phyloP scores from a whole-genome alignment of 139 green algal genomes.

The Nannochloris sp. region DNA sequence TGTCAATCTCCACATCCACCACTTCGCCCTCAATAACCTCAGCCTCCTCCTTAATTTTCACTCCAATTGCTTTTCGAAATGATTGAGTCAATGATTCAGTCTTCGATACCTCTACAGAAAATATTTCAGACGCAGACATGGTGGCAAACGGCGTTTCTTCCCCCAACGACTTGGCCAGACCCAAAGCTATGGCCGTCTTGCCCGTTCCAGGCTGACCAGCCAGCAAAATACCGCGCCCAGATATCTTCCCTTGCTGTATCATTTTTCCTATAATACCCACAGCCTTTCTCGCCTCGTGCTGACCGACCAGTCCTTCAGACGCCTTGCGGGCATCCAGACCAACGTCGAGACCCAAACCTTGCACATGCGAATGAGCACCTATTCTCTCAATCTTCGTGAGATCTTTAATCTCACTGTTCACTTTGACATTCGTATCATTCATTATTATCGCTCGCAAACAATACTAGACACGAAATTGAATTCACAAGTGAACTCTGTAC shows the following conservation, averaged over 20 bases:
- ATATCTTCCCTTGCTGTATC: conserved; percentile 95
- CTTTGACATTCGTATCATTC: conserved; percentile 44
- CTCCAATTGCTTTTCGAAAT: conserved; percentile 61
- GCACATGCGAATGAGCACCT: conserved; percentile 93
- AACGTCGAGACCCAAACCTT: conserved; percentile 94
- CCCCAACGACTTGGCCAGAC: conserved; percentile 90
- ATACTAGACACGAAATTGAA: too few relatives aligned
- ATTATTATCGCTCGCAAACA: conserved; percentile 8
- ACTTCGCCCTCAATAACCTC: conserved; percentile 99
- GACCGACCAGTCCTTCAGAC: conserved; percentile 96
- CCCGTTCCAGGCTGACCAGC: conserved; percentile 92
- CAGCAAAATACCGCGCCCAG: conserved; percentile 86
- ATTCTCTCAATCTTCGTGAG: conserved; percentile 95
- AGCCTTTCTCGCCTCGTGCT: conserved; percentile 78
- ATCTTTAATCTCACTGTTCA: conserved; percentile 74
- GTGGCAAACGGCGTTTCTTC: conserved; percentile 97
- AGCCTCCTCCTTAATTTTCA: conserved; percentile 91
- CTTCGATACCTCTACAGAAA: conserved; percentile 97
- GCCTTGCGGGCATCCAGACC: conserved; percentile 80
- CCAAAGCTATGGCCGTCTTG: conserved; percentile 97
- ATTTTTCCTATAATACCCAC: conserved; percentile 91
- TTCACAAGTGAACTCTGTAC: too few relatives aligned
- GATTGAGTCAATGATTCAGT: conserved; percentile 98
- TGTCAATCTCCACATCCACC: conserved; percentile 96
- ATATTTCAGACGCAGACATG: conserved; percentile 95